Percentiles rank a stretch among this genome's conserved stretches.
phyloP scores from a whole-genome alignment of 176 grass and related monocot genomes.

The Urochloa ruziziensis region DNA sequence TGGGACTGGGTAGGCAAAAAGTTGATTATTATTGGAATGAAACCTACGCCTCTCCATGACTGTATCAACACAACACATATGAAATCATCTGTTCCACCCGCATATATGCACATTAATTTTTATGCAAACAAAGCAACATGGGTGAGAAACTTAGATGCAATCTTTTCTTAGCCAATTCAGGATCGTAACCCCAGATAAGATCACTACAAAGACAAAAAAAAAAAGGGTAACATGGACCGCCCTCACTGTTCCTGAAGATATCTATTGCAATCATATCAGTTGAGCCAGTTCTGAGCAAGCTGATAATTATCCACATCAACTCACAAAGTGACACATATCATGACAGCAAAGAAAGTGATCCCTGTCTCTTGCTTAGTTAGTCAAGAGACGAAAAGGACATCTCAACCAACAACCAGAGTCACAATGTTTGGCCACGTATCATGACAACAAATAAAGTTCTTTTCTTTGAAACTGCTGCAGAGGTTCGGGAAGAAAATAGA shows the following conservation, averaged over 20 bases:
- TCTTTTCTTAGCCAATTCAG: neutral
- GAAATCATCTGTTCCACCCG: neutral
- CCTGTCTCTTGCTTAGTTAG: slow-evolving; percentile 2
- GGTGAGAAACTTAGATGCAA: neutral
- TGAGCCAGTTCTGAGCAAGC: neutral
- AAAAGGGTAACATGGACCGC: neutral
- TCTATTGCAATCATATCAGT: neutral
- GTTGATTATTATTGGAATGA: neutral
- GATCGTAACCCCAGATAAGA: neutral
- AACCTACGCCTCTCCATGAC: neutral
- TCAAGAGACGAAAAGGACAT: slow-evolving; percentile 32
- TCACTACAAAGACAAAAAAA: neutral
- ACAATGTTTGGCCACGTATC: neutral
- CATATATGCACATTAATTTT: neutral
- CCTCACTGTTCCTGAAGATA: slow-evolving; percentile 6
- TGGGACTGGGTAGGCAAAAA: neutral
- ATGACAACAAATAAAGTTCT: neutral
- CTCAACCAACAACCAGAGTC: slow-evolving; percentile 23
- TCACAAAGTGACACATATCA: neutral
- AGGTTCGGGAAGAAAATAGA: neutral
- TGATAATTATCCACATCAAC: slow-evolving; percentile 28
- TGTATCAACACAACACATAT: neutral
- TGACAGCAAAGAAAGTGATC: neutral
- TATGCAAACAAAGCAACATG: neutral
- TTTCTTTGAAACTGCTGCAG: neutral